A percentile compares a stretch with the other conserved stretches of the same genome.
Conservation (phyloP, 164 flowering plant species). For the Vitis labrusca region DNA sequence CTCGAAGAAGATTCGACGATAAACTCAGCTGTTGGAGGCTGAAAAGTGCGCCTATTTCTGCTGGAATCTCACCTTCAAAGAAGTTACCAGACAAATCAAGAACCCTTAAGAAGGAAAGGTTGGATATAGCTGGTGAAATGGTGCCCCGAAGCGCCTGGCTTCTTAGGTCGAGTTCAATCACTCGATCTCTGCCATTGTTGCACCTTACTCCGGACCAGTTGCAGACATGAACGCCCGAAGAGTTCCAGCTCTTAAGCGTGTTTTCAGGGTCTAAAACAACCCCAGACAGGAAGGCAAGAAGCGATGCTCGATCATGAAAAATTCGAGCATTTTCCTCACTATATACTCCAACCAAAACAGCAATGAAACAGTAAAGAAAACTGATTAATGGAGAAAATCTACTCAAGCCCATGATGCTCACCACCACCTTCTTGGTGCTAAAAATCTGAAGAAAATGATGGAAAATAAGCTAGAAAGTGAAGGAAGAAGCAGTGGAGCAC, state of each 20-base stretch:
- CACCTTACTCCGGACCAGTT: conserved; percentile 78
- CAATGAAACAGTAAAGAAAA: conserved; percentile 20
- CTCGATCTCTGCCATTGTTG: conserved; percentile 24
- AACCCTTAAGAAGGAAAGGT: conserved; percentile 45
- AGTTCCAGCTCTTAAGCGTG: conserved; percentile 55
- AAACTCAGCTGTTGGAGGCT: conserved; percentile 60
- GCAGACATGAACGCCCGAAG: conserved; percentile 51
- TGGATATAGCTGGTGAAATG: conserved; percentile 60
- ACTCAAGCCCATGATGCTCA: conserved; percentile 23
- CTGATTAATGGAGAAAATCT: conserved; percentile 21
- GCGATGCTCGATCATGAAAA: conserved; percentile 41
- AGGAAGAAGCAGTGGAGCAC: neutral
- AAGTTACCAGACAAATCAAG: conserved; percentile 74
- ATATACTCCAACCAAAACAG: conserved; percentile 13
- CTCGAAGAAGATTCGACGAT: conserved; percentile 58
- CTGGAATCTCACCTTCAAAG: conserved; percentile 65
- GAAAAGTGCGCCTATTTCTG: conserved; percentile 50
- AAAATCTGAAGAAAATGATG: neutral
- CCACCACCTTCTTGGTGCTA: too few species aligned
- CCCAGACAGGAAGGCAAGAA: conserved; percentile 55
- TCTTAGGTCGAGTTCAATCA: conserved; percentile 58
- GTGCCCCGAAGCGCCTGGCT: conserved; percentile 52
- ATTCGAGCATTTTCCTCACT: conserved; percentile 14
- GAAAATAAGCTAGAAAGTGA: neutral
- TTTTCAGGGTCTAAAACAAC: conserved; percentile 51